phyloP scores from a whole-genome alignment of 345 rosid genomes.

The Alliaria petiolata region DNA sequence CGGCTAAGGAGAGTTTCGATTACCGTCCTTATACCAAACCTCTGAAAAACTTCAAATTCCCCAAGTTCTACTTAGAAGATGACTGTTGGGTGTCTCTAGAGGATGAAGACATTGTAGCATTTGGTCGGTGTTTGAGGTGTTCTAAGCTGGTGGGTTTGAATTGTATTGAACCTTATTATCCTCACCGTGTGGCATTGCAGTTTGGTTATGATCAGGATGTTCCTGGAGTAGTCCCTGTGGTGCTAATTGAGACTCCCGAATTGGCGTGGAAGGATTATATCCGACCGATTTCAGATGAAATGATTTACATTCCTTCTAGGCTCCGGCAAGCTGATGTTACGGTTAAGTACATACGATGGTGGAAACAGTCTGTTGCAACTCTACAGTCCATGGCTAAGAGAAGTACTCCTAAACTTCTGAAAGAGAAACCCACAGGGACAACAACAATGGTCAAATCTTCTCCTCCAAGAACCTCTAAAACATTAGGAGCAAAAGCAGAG shows the following conservation, averaged over 20 bases:
- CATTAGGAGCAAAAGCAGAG: neutral
- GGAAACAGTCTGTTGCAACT: slow-evolving; percentile 15
- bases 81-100: slow-evolving; percentile 8
- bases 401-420: neutral
- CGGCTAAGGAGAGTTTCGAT: slow-evolving; percentile 11
- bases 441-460: neutral
- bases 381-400: slow-evolving; percentile 18
- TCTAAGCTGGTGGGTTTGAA: slow-evolving; percentile 22
- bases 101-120: slow-evolving; percentile 16
- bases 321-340: slow-evolving; percentile 13
- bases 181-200: slow-evolving; percentile 24
- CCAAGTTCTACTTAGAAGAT: slow-evolving; percentile 17
- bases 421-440: neutral
- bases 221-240: slow-evolving; percentile 25
- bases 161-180: slow-evolving; percentile 17
- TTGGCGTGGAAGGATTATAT: slow-evolving; percentile 23
- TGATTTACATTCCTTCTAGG: slow-evolving; percentile 18
- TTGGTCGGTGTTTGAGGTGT: slow-evolving; percentile 17
- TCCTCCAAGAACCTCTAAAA: neutral
- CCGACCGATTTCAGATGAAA: slow-evolving; percentile 2
- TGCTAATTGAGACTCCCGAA: slow-evolving; percentile 1
- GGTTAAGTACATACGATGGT: slow-evolving; percentile 17
- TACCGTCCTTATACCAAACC: slow-evolving; percentile 20
- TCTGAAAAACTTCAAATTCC: slow-evolving; percentile 7
- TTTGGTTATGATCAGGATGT: slow-evolving; percentile 26